A percentile compares a stretch with the other conserved stretches of the same genome.
These are phyloP conservation scores for Phylloporus rhodoxanthus DNA, from an alignment of 768 basidiomycete species.

Conservation along the genomic window DNA sequence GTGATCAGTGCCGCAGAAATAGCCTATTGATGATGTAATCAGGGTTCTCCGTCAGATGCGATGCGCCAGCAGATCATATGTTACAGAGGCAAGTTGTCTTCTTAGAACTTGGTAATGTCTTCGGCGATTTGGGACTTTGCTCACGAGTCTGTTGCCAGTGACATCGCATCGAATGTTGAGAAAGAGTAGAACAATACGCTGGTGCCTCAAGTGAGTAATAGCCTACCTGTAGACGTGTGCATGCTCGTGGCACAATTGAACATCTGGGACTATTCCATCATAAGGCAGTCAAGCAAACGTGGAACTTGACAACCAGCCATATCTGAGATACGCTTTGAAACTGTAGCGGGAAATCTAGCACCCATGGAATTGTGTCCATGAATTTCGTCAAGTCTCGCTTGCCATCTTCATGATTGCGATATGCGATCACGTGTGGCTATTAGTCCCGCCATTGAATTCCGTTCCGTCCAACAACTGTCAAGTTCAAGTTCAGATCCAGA, in stretches of 20 bases:
- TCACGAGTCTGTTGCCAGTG: neutral
- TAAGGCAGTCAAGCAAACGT: no score
- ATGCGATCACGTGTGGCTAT: no score
- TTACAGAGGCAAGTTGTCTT: neutral
- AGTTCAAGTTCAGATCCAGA: neutral
- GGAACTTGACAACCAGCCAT: neutral
- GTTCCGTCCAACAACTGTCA: neutral
- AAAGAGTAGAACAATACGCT: neutral
- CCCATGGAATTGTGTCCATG: neutral
- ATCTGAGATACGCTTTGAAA: neutral
- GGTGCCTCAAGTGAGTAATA: neutral
- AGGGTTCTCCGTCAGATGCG: neutral
- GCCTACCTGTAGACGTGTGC: no score
- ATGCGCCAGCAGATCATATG: neutral
- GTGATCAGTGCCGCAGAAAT: no score
- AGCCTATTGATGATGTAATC: no score
- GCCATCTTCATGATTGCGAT: no score
- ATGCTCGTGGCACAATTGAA: no score
- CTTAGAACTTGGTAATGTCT: no score
- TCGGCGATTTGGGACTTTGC: no score
- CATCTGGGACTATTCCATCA: neutral
- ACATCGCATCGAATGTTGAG: neutral
- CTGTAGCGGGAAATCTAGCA: neutral
- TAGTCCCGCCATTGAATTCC: no score
- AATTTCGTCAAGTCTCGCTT: no score